Evolutionary conservation across 192 early-diverging fungal species (phyloP), one percentile per base, ranked within the genome.

Genomic region (Umbelopsis sp.): DNA sequence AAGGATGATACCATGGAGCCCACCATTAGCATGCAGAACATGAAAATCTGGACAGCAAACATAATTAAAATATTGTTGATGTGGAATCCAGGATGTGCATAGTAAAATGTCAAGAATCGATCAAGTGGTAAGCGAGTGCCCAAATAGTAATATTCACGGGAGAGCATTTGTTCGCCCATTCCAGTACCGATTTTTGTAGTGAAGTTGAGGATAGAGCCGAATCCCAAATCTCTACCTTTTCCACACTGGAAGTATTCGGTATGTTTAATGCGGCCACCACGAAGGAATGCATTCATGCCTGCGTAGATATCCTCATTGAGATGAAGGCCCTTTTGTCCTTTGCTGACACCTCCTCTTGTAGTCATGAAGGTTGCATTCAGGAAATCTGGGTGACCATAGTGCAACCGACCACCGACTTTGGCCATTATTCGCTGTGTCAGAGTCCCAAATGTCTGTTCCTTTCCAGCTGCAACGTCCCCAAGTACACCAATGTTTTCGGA

Each of bases 221-320:
- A 91, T 24, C 90, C 88, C 29, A 92, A 77, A 74, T 92, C 91
- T 72, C 90, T 86, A 11, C 91, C 91, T 78, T 92, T 92, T 49
- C 91, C 91, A 73, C 89, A 90, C 76, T 92, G 91, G 70, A 88
- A 87, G 82, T 92, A 92, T 75, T 92, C 91, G 24, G 88, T 85
- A 76, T 92, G 91, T 74, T 89, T 91, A 80, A 91, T 92, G 24
- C 84, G 79, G 0, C 91, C 91, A 73, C 91, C 91, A 32, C 91
- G 82, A 43, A 81, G 77, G 41, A 91, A 86, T 34, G 88, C 89
- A 77, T 85, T 89, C 91, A 92, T 92, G 65, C 91, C 91, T 22
- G 91, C 91, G 71, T 88, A 92, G 69, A 92, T 92, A 82, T 92
- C 91, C 81, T 92, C 91, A 77, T 92, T 92, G 53, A 92, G 80